Evolutionary conservation across 2,329 filamentous ascomycete species (phyloP), one percentile per base, ranked within the genome.

Genomic region (Aspergillus aculeatinus): DNA sequence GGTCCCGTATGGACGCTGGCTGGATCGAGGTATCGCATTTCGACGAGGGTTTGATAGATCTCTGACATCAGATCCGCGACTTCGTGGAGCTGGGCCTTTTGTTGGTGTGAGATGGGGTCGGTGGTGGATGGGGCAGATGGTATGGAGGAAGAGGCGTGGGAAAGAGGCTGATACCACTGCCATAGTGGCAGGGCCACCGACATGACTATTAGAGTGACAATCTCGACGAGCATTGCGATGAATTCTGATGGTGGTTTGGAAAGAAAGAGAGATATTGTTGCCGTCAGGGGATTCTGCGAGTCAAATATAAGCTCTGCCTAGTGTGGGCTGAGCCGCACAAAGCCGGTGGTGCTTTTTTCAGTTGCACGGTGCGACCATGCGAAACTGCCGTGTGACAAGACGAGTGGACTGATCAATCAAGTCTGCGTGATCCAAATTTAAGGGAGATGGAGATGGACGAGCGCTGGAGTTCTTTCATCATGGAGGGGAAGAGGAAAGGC

Each of bases 21-120:
- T 1, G 59, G 35, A 11, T 68, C 63, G 33, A 73, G 58, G 54
- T 69, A 71, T 9, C 59, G 69, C 71, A 73, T 72, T 31, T 60
- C 58, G 2, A 55, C 67, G 16, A 73, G 66, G 7, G 68, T 72
- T 10, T 61, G 58, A 57, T 72, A 74, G 25, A 73, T 69, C n/a
- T 69, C 53, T 12, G 72, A 66, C 59, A 74, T 60, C 39, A 62
- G 52, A 39, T 70, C 60, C 23, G 71, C 70, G 10, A 72, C 68
- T 48, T 70, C 63, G 16, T 70, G 64, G 11, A 72, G 67, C 31
- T 62, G 48, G 25, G 52, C 51, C 23, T 59, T 57, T 21, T 57
- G 58, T 10, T 47, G 42, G 16, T 3, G 5, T 1, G 56, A 33
- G 3, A 52, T 58, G 25, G 10, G 16, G n/a, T 29, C 23, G 33